phyloP scores from a whole-genome alignment of 2,329 filamentous ascomycete genomes.

The Diatrype stigma region DNA sequence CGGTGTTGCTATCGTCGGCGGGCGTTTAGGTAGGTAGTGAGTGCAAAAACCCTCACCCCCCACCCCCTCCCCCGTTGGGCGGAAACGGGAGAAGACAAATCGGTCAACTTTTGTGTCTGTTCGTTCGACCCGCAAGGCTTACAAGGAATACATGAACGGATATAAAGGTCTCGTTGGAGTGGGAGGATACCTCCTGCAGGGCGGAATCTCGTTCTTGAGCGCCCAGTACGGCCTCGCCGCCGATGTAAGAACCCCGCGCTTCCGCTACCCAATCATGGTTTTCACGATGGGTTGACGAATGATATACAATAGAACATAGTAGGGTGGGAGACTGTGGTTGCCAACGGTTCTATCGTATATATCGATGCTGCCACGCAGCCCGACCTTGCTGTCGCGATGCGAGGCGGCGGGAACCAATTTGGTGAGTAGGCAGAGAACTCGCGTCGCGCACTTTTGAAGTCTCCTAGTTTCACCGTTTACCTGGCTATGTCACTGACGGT shows the following conservation, averaged over 20 bases:
- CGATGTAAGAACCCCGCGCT: slow-evolving; percentile 15
- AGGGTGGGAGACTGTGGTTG: slow-evolving; percentile 21
- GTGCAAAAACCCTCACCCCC: too few relatives aligned
- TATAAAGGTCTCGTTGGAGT: slow-evolving; percentile 24
- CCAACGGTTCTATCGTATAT: slow-evolving; percentile 20
- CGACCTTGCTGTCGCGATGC: slow-evolving; percentile 23
- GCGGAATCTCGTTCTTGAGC: slow-evolving; percentile 26
- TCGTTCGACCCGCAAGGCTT: too few relatives aligned
- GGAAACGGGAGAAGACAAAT: too few relatives aligned
- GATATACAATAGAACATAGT: slow-evolving; percentile 14
- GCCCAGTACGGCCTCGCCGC: slow-evolving; percentile 24
- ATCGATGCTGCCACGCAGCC: slow-evolving; percentile 21
- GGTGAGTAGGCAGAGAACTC: slow-evolving; percentile 10
- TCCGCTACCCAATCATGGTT: background rate
- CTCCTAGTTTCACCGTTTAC: too few relatives aligned
- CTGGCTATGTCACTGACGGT: background rate
- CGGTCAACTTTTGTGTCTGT: too few relatives aligned
- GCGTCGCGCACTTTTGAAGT: background rate
- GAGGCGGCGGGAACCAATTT: slow-evolving; percentile 25
- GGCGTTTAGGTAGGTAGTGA: slow-evolving; percentile 22
- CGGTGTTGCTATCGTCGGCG: slow-evolving; percentile 30
- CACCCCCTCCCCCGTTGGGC: too few relatives aligned
- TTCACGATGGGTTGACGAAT: background rate
- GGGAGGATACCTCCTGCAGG: slow-evolving; percentile 23
- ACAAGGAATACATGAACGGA: too few relatives aligned